These are phyloP conservation scores for Ambrosia artemisiifolia DNA, from an alignment of 129 eudicot species.

Conservation along the genomic window DNA sequence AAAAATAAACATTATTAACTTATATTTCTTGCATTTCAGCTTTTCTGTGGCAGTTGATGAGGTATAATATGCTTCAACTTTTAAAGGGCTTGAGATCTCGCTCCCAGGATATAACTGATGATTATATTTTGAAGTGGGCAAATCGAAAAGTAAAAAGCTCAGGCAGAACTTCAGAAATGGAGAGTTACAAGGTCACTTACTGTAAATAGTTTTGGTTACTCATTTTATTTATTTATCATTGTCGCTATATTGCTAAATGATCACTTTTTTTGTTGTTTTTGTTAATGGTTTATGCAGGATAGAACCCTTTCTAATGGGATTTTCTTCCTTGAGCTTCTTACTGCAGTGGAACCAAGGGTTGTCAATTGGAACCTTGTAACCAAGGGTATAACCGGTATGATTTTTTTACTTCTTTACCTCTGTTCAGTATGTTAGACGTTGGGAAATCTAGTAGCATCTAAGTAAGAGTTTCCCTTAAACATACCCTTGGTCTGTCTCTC, in stretches of 20 bases:
- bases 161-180: constrained; percentile 74
- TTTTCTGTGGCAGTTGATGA: constrained; percentile 96
- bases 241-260: constrained; percentile 1
- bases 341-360: constrained; percentile 92
- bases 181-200: constrained; percentile 64
- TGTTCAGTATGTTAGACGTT: constrained; percentile 1
- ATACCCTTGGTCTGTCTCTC: not conserved
- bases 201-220: not conserved
- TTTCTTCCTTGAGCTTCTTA: constrained; percentile 90
- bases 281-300: constrained; percentile 46
- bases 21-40: constrained; percentile 47
- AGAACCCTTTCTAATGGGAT: constrained; percentile 79
- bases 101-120: constrained; percentile 74
- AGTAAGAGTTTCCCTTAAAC: not conserved
- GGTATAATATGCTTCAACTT: constrained; percentile 88
- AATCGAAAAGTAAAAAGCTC: constrained; percentile 72
- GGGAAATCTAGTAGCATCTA: not conserved
- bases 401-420: not conserved
- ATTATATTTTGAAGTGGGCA: constrained; percentile 84
- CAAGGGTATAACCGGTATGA: constrained; percentile 84
- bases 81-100: constrained; percentile 78
- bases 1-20: not conserved
- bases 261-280: not conserved
- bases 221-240: not conserved
- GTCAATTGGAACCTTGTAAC: constrained; percentile 96